phyloP scores from a whole-genome alignment of 805 yeast genomes.

The Metschnikowia lachancei region DNA sequence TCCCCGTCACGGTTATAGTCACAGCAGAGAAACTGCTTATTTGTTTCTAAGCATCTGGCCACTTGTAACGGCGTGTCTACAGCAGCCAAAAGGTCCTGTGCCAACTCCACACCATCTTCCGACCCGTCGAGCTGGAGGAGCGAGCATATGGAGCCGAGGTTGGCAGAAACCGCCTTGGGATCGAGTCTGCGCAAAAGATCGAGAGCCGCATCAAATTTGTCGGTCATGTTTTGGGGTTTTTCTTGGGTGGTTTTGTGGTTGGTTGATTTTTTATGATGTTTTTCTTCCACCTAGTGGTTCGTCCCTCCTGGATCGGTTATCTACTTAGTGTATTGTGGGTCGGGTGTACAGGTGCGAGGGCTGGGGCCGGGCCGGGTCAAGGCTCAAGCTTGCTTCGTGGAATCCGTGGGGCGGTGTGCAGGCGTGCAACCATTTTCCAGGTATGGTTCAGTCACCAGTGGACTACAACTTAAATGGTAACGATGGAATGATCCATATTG shows the following conservation, averaged over 20 bases:
- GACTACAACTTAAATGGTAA: too few relatives aligned
- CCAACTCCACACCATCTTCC: constrained; percentile 49
- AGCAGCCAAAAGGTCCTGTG: constrained; percentile 81
- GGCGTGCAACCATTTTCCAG: too few relatives aligned
- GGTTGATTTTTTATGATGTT: not conserved
- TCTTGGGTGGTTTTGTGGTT: too few relatives aligned
- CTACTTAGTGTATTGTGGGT: too few relatives aligned
- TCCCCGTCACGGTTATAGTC: constrained; percentile 96
- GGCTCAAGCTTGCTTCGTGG: too few relatives aligned
- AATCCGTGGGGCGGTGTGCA: too few relatives aligned
- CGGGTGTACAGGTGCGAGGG: too few relatives aligned
- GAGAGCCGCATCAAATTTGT: constrained; percentile 69
- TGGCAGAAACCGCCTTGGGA: constrained; percentile 55
- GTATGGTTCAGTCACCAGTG: constrained; percentile 52
- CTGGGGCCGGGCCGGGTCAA: too few relatives aligned
- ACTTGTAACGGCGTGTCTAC: constrained; percentile 80
- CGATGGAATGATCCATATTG: too few relatives aligned
- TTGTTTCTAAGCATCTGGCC: constrained; percentile 48
- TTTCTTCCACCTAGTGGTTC: not conserved
- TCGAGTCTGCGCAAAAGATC: constrained; percentile 74
- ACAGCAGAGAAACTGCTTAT: constrained; percentile 75
- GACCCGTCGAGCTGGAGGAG: constrained; percentile 27
- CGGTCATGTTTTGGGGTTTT: constrained; percentile 24
- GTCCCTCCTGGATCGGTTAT: too few relatives aligned
- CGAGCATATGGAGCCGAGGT: constrained; percentile 50